These are phyloP conservation scores for Ephemerocybe angulata DNA, from an alignment of 768 basidiomycete genomes.

Conservation along the genomic window DNA sequence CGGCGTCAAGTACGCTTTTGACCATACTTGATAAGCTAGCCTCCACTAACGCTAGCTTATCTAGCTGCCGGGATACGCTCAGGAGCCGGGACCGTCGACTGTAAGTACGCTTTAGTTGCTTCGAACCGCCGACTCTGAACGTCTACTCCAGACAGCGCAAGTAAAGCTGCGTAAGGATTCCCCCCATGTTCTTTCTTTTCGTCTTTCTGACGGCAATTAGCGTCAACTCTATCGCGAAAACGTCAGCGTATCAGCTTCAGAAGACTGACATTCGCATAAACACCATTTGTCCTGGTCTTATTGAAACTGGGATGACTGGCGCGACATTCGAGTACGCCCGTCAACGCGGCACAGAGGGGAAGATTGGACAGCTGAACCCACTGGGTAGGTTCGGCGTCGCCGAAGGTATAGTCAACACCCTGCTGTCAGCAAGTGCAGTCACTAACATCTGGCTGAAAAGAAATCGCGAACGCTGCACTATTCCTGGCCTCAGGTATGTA, in stretches of 20 bases:
- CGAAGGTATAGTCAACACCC: constrained; percentile 51
- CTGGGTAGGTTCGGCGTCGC: constrained; percentile 77
- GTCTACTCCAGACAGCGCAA: constrained; percentile 67
- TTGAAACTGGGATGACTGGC: constrained; percentile 90
- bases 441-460: constrained; percentile 34
- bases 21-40: neutral
- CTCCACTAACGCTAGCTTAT: constrained; percentile 7
- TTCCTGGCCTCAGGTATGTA: constrained; percentile 83
- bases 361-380: constrained; percentile 84
- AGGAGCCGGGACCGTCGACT: constrained; percentile 79
- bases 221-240: constrained; percentile 86
- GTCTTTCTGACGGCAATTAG: constrained; percentile 31
- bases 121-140: neutral
- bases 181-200: neutral
- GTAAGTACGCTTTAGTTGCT: constrained; percentile 38
- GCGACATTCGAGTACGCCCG: constrained; percentile 76
- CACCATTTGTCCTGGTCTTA: constrained; percentile 85
- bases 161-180: constrained; percentile 80
- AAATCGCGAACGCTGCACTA: constrained; percentile 81
- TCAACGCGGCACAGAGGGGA: constrained; percentile 63
- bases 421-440: neutral
- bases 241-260: constrained; percentile 73
- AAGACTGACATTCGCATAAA: constrained; percentile 86
- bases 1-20: constrained; percentile 65
- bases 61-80: constrained; percentile 79